Base-by-base conservation (phyloP, 345 rosid species). In the Rhodamnia rubescens region DNA sequence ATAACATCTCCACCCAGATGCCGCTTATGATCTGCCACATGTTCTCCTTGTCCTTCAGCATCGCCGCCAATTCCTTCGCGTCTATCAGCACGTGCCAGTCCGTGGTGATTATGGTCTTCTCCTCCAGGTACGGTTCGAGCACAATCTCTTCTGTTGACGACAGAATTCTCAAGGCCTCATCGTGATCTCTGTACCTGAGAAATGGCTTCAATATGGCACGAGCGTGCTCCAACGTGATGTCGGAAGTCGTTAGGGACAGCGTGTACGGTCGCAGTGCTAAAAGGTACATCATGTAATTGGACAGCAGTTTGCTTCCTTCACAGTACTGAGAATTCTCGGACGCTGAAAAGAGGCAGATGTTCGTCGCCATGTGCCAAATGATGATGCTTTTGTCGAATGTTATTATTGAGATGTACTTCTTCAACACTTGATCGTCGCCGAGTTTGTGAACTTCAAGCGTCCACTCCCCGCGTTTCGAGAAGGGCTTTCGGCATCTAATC, bases 361-460 rank as follows among this genome's bases (percentile, higher is more conserved):
- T 40, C 26, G 88, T 84, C 5, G 83, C 84, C 21, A 59, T 42
- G 32, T 87, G 84, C 88, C 86, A 84, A n/a, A 84, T 14, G 44
- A 87, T 40, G 69, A 84, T 78, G 74, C 80, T 49, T 50, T 83
- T 47, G 26, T 54, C 83, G 7, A 83, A 53, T 10, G 24, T 36
- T 2, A 36, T 22, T 57, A 0, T 27, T 2, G 78, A 81, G 21
- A 20, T 12, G 75, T 13, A 50, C 47, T 9, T 40, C 24, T 5
- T 8, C 42, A 44, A 7, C 6, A 56, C 47, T 52, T 20, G 29
- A 75, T 36, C 5, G 24, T 24, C 11, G 81, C 81, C 4, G 10
- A 16, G 29, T 26, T 11, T 0, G 29, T 26, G 47, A 10, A 4
- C 5, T 40, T 40, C 4, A 0, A 47, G 53, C 22, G 42, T 84